phyloP scores from a whole-genome alignment of 331 rosid species.

The Cydonia oblonga region DNA sequence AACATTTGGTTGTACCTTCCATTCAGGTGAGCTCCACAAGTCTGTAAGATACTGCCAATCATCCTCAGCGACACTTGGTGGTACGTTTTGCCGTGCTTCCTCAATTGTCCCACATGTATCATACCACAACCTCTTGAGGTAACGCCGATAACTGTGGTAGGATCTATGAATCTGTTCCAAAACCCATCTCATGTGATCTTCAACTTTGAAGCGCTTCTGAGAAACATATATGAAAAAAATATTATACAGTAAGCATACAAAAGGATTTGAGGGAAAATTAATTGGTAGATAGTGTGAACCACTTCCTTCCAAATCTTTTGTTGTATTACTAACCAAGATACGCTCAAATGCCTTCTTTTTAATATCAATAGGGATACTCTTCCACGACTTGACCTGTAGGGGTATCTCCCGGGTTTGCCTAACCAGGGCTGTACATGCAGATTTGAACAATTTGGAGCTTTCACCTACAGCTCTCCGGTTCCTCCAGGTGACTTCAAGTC shows the following conservation, averaged over 20 bases:
- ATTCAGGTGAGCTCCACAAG: constrained; percentile 5
- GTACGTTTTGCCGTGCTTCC: background rate
- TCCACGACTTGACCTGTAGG: constrained; percentile 5
- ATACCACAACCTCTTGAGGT: background rate
- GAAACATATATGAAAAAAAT: background rate
- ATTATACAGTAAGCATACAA: background rate
- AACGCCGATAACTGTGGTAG: constrained; percentile 3
- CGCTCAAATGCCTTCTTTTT: constrained; percentile 1
- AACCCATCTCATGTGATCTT: constrained; percentile 2
- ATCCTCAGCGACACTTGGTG: background rate
- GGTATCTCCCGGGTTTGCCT: constrained; percentile 4
- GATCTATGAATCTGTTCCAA: constrained; percentile 6
- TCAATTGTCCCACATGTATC: constrained; percentile 1
- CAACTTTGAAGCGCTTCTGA: constrained; percentile 11
- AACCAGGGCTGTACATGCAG: constrained; percentile 1
- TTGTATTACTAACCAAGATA: constrained; percentile 1
- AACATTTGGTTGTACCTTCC: background rate
- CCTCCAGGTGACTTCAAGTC: constrained; percentile 5
- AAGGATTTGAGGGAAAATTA: background rate
- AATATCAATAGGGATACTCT: constrained; percentile 2
- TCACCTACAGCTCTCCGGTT: constrained; percentile 6
- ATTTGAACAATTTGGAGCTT: background rate
- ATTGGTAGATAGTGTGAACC: background rate
- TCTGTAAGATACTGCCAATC: constrained; percentile 7
- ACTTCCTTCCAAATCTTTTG: background rate